Base-by-base conservation (phyloP, 352 stramenopile species). In the Lagenidium giganteum region DNA sequence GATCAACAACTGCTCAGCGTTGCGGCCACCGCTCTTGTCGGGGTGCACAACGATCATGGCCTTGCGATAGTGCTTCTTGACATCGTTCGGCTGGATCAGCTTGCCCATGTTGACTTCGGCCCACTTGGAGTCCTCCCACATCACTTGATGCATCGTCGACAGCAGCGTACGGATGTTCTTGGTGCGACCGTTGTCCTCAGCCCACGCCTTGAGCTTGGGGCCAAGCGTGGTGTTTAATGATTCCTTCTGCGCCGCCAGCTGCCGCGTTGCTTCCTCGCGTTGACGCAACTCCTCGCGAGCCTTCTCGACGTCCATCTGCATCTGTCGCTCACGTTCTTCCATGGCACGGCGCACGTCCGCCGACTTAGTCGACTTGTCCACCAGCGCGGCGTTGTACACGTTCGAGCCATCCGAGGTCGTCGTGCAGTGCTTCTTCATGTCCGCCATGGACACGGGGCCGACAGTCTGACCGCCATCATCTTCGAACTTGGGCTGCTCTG, bases 41-140 rank as follows among this genome's bases (percentile, higher is more conserved):
- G 86, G 83, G 47, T 96, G 87, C 33, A 96, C 87, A 23, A 96
- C 79, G 43, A 96, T 87, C 85, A 96, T 96, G 25, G 87, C 83
- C 55, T 92, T 91, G 35, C 84, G 81, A 59, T 96, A 96, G 51
- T 87, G 54, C 57, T 92, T 86, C 64, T 96, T 96, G n/a, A 96
- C 79, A 46, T 93, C 82, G 32, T 75, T 66, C n/a, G 83, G 85
- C 54, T 84, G 64, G 20, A 96, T 72, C n/a, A 96, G 75, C 57
- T 95, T 93, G 52, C 77, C 86, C 82, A 96, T 93, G 62, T 89
- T 90, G 14, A 95, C 75, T 44, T 93, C 81, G 13, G 59, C 64
- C 87, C 87, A 96, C 41, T 88, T 87, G 47, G 67, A 85, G 49
- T 77, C 82, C 18, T 93, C 72, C 87, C 87, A 96, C 69, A 96